Evolutionary conservation across 345 rosid species (phyloP).

Genomic region (Eucalyptus cloeziana): DNA sequence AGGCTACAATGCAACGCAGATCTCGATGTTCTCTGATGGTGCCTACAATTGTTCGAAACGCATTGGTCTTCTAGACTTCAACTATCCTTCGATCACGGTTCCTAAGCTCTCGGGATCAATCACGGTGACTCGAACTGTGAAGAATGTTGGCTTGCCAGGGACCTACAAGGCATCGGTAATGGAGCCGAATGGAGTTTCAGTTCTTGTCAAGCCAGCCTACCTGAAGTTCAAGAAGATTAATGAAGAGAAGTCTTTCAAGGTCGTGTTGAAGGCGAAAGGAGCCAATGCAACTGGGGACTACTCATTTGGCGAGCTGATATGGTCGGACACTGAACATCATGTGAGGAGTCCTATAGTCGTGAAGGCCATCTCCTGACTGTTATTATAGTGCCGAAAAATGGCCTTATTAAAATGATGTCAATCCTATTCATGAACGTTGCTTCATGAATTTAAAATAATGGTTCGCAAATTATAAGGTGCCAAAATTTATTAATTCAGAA

Average conservation of each 20-base stretch:
- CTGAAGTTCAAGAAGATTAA: slow-evolving; percentile 43
- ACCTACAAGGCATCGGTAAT: slow-evolving; percentile 29
- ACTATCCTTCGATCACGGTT: slow-evolving; percentile 79
- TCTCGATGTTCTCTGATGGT: slow-evolving; percentile 18
- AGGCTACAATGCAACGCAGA: slow-evolving; percentile 45
- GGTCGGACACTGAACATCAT: slow-evolving; percentile 6
- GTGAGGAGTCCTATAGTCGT: not conserved
- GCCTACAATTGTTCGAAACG: slow-evolving; percentile 33
- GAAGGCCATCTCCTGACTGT: not conserved
- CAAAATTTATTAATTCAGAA: not conserved
- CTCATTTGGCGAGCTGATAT: not conserved
- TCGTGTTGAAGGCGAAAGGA: not conserved
- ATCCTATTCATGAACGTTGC: not conserved
- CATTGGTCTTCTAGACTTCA: slow-evolving; percentile 33
- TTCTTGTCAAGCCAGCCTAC: slow-evolving; percentile 17
- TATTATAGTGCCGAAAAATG: not conserved
- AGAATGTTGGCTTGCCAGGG: slow-evolving; percentile 61
- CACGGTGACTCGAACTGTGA: slow-evolving; percentile 38
- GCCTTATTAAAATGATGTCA: not conserved
- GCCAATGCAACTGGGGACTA: not conserved
- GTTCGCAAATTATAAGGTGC: not conserved
- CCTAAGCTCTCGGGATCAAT: slow-evolving; percentile 16
- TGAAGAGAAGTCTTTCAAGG: slow-evolving; percentile 47
- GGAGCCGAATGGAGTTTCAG: slow-evolving; percentile 41
- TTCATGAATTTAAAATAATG: not conserved